Evolutionary conservation across 495 filamentous ascomycete genomes (phyloP).

Genomic region (Talaromyces proteolyticus): DNA sequence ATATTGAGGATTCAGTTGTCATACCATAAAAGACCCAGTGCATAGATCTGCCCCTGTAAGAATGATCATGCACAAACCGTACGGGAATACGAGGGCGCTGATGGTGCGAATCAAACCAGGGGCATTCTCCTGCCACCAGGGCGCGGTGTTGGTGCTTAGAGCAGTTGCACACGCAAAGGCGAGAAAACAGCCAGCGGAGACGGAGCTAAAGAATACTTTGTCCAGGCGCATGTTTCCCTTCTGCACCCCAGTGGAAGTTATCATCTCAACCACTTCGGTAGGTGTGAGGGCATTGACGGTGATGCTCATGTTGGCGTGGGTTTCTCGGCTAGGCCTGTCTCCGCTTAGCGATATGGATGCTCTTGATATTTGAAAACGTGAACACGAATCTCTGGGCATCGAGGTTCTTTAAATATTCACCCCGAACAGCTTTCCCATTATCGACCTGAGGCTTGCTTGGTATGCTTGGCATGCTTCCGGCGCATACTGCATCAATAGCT

Average conservation of each 20-base stretch:
- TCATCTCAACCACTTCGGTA: slow-evolving; percentile 37
- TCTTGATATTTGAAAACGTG: too few relatives aligned
- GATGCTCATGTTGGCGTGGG: too few relatives aligned
- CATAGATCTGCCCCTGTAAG: slow-evolving; percentile 55
- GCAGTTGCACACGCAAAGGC: slow-evolving; percentile 46
- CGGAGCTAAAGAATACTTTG: slow-evolving; percentile 49
- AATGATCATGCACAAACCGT: slow-evolving; percentile 54
- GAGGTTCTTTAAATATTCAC: too few relatives aligned
- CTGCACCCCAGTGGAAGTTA: slow-evolving; percentile 36
- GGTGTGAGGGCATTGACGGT: slow-evolving; percentile 37
- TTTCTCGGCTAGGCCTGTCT: too few relatives aligned
- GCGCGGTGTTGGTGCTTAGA: slow-evolving; percentile 45
- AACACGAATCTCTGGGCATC: too few relatives aligned
- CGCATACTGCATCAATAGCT: too few relatives aligned
- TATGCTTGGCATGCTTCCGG: too few relatives aligned
- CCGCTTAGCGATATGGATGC: too few relatives aligned
- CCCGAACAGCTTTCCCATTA: too few relatives aligned
- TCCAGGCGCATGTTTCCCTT: slow-evolving; percentile 49
- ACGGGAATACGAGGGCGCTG: slow-evolving; percentile 50
- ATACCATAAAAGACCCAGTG: slow-evolving; percentile 54
- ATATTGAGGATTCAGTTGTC: not conserved
- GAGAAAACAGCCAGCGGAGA: slow-evolving; percentile 47
- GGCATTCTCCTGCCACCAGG: slow-evolving; percentile 58
- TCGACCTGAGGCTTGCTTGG: too few relatives aligned
- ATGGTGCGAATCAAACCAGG: slow-evolving; percentile 53